These are phyloP conservation scores for Uncinocarpus reesii DNA, from an alignment of 2,329 filamentous ascomycete species.

Conservation along the genomic window DNA sequence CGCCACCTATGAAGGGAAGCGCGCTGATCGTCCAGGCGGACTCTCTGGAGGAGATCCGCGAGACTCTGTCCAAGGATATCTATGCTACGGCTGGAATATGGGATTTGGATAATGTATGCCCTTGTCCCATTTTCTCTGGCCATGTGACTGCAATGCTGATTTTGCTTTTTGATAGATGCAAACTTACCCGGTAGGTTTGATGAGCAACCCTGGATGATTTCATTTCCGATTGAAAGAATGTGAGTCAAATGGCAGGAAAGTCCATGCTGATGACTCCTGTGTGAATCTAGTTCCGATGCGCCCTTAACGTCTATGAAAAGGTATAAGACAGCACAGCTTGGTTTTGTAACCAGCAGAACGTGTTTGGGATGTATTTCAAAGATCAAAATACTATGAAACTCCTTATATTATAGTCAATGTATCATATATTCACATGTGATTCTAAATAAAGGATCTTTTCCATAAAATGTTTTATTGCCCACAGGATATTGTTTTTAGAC, in stretches of 20 bases:
- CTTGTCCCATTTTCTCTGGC: slow-evolving; percentile 13
- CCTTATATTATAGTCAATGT: too few species aligned
- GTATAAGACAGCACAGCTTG: neutral
- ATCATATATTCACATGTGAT: too few species aligned
- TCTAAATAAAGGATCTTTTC: too few species aligned
- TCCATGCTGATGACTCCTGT: neutral
- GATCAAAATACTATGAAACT: too few species aligned
- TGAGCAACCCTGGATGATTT: neutral
- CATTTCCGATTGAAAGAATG: neutral
- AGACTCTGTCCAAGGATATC: slow-evolving; percentile 58
- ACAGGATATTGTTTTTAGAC: too few species aligned
- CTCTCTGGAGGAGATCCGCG: slow-evolving; percentile 58
- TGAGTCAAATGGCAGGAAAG: neutral
- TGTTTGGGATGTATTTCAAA: too few species aligned
- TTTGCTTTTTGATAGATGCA: slow-evolving; percentile 7
- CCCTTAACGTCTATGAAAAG: slow-evolving; percentile 11
- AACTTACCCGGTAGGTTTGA: slow-evolving; percentile 14
- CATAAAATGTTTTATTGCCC: too few species aligned
- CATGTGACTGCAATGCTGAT: slow-evolving; percentile 7
- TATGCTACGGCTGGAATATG: slow-evolving; percentile 65
- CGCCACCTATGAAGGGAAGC: slow-evolving; percentile 61
- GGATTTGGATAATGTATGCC: slow-evolving; percentile 58
- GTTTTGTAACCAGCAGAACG: neutral
- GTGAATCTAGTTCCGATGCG: slow-evolving; percentile 13
- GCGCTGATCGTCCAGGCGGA: slow-evolving; percentile 57